These are phyloP conservation scores for Calocybe cyanea DNA, from an alignment of 768 basidiomycete genomes.

Conservation along the genomic window DNA sequence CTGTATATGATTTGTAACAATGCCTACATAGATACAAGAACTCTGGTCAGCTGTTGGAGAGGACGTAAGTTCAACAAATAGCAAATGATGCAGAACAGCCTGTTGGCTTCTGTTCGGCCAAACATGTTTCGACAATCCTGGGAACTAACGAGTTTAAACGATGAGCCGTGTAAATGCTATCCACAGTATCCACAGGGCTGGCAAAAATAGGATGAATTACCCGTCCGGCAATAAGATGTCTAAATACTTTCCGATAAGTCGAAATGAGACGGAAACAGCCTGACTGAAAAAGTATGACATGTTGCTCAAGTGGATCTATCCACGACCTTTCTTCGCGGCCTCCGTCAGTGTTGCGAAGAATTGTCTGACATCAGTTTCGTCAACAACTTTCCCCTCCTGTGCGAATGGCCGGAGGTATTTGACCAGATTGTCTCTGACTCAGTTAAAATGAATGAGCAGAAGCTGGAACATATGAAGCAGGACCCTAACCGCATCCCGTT, in stretches of 20 bases:
- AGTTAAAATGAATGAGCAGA: conserved; percentile 1
- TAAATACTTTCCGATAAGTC: background rate
- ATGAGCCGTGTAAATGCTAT: background rate
- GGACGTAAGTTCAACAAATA: background rate
- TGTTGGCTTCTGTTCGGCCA: conserved; percentile 1
- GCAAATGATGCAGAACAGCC: background rate
- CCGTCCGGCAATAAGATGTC: background rate
- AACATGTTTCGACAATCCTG: background rate
- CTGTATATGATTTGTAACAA: background rate
- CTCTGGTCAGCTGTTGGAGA: background rate
- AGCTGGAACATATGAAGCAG: conserved; percentile 1
- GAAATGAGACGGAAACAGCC: background rate
- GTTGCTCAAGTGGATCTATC: conserved; percentile 4
- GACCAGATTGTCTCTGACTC: conserved; percentile 63
- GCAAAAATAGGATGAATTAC: background rate
- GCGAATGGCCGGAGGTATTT: conserved; percentile 77
- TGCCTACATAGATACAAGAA: background rate
- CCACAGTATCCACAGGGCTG: background rate
- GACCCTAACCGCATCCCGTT: conserved; percentile 71
- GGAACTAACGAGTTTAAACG: background rate
- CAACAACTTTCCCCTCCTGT: conserved; percentile 69
- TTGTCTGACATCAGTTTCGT: conserved; percentile 62
- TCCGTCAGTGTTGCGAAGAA: conserved; percentile 61
- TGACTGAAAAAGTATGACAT: background rate
- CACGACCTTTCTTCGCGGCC: conserved; percentile 24